These are phyloP conservation scores for Mucor velutinosus DNA, from an alignment of 371 early-diverging fungal genomes.

Conservation along the genomic window DNA sequence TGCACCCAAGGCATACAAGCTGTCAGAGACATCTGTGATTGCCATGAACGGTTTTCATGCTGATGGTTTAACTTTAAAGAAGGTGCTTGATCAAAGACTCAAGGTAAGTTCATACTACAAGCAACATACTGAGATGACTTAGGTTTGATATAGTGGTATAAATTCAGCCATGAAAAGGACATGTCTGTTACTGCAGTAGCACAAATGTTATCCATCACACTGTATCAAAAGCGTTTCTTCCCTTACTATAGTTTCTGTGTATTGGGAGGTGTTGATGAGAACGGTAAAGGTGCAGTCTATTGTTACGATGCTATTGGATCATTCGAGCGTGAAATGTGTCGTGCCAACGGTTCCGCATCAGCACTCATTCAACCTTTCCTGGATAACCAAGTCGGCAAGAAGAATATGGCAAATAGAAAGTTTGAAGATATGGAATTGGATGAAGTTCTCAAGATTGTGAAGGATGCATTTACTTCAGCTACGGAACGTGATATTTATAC, in stretches of 20 bases:
- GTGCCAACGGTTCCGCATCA: constrained; percentile 91
- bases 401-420: constrained; percentile 61
- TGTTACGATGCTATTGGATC: constrained; percentile 98
- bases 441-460: constrained; percentile 79
- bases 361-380: constrained; percentile 97
- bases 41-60: constrained; percentile 95
- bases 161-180: constrained; percentile 87
- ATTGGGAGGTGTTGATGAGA: constrained; percentile 91
- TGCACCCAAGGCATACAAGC: constrained; percentile 89
- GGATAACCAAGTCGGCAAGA: constrained; percentile 91
- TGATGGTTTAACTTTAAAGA: constrained; percentile 89
- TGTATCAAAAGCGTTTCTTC: constrained; percentile 97
- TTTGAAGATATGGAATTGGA: constrained; percentile 59
- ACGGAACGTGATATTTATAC: constrained; percentile 99
- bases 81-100: constrained; percentile 83
- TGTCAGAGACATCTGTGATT: constrained; percentile 89
- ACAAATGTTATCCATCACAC: constrained; percentile 92
- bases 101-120: constrained; percentile 60
- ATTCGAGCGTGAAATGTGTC: constrained; percentile 81
- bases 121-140: not conserved
- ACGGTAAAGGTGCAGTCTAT: constrained; percentile 92
- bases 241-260: constrained; percentile 96
- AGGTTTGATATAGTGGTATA: constrained; percentile 93
- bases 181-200: constrained; percentile 91
- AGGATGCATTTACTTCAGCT: constrained; percentile 97